Conservation (phyloP, 2,329 filamentous ascomycete genomes). For the Lasiodiplodia sp. region DNA sequence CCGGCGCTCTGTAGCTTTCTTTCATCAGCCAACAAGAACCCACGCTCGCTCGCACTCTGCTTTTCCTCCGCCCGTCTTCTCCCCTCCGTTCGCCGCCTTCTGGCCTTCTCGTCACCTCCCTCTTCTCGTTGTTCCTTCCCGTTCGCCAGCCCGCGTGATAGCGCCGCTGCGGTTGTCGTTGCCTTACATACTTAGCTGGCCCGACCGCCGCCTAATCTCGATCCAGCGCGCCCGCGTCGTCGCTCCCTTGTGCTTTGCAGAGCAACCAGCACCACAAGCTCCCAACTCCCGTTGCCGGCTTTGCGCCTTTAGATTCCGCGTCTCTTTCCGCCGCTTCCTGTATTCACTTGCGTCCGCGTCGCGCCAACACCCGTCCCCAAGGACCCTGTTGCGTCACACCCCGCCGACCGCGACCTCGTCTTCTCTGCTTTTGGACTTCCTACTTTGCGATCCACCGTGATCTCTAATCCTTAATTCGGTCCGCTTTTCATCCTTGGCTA, state of each 20-base stretch:
- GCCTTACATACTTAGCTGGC: slow-evolving; percentile 42
- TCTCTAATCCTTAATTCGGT: slow-evolving; percentile 29
- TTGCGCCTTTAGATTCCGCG: slow-evolving; percentile 21
- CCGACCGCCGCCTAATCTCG: slow-evolving; percentile 38
- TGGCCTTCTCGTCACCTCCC: slow-evolving; percentile 35
- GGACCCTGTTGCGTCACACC: slow-evolving; percentile 24
- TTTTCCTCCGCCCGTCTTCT: slow-evolving; percentile 68
- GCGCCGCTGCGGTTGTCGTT: slow-evolving; percentile 26
- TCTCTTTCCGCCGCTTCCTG: slow-evolving; percentile 16
- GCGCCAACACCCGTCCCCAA: slow-evolving; percentile 7
- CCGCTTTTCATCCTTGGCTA: slow-evolving; percentile 12
- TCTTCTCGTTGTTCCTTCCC: slow-evolving; percentile 33
- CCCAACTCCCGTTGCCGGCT: slow-evolving; percentile 1
- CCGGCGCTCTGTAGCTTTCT: neutral
- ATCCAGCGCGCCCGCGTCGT: slow-evolving; percentile 45
- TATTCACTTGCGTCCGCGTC: slow-evolving; percentile 18
- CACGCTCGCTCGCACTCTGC: slow-evolving; percentile 36
- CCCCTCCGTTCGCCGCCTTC: slow-evolving; percentile 72
- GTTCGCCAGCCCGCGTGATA: slow-evolving; percentile 29
- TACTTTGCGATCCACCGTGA: slow-evolving; percentile 22
- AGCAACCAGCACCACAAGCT: slow-evolving; percentile 27
- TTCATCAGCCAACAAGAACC: slow-evolving; percentile 14
- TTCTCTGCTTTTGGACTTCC: slow-evolving; percentile 21
- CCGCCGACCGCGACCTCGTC: slow-evolving; percentile 13
- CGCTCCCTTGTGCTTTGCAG: slow-evolving; percentile 39